Percentiles rank a stretch among this genome's conserved stretches.
Conservation (phyloP, 441 rosid species). For the Eruca vesicaria region DNA sequence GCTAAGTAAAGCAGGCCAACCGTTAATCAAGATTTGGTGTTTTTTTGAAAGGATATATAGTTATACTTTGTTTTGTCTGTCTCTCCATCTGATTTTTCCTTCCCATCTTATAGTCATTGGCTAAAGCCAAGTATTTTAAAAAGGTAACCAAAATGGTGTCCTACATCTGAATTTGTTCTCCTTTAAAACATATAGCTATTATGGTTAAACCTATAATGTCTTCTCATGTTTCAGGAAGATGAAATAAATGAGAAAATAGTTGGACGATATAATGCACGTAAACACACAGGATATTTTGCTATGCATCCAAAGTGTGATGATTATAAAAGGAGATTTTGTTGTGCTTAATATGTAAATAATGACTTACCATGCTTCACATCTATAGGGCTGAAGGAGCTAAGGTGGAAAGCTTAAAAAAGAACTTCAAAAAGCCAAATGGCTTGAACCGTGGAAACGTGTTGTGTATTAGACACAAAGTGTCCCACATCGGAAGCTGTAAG, state of each 20-base stretch:
- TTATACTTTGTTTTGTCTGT: background rate
- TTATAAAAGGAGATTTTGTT: too few relatives aligned
- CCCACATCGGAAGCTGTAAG: too few relatives aligned
- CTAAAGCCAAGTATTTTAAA: background rate
- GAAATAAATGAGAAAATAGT: too few relatives aligned
- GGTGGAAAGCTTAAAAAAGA: too few relatives aligned
- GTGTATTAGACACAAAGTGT: too few relatives aligned
- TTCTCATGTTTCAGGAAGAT: background rate
- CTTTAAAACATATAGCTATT: background rate
- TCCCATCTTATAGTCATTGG: background rate
- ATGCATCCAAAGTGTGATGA: too few relatives aligned
- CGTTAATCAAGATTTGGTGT: background rate
- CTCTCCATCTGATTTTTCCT: background rate
- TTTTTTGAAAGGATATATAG: background rate
- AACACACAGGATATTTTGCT: background rate
- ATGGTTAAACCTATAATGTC: background rate
- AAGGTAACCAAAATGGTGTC: slow-evolving; percentile 9
- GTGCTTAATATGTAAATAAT: too few relatives aligned
- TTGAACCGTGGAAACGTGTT: too few relatives aligned
- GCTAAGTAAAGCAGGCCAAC: background rate
- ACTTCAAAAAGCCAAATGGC: too few relatives aligned
- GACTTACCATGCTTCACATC: too few relatives aligned
- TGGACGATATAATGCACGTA: background rate
- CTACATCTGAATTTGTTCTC: background rate
- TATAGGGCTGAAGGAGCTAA: too few relatives aligned